Evolutionary conservation across 345 rosid species (phyloP).

Genomic region (Camelina sativa): DNA sequence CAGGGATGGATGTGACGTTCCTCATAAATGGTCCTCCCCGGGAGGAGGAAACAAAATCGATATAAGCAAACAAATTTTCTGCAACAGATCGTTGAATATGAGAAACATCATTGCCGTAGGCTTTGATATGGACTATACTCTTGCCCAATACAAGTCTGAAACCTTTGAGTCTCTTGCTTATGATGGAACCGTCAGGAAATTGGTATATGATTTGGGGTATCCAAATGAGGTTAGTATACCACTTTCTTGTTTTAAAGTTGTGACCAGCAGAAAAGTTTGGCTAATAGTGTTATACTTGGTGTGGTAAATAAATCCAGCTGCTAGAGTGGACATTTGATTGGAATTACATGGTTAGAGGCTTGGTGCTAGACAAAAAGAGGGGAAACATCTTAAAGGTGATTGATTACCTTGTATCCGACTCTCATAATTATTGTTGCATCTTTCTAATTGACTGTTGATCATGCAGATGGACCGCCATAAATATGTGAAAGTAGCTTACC

Average conservation of each 20-base stretch:
- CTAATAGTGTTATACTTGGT: conserved; percentile 10
- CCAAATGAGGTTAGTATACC: conserved; percentile 68
- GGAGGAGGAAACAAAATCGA: conserved; percentile 64
- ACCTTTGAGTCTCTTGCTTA: conserved; percentile 96
- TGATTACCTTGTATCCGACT: conserved; percentile 18
- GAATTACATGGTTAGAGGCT: conserved; percentile 96
- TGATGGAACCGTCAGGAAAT: conserved; percentile 81
- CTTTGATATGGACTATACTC: conserved; percentile 98
- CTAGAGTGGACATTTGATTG: conserved; percentile 86
- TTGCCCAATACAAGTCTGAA: conserved; percentile 95
- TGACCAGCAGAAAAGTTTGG: background rate
- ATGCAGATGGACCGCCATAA: conserved; percentile 97
- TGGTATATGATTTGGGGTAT: conserved; percentile 91
- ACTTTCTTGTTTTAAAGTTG: background rate
- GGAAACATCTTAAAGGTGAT: conserved; percentile 95
- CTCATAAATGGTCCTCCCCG: conserved; percentile 68
- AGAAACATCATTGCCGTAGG: conserved; percentile 90
- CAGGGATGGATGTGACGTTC: conserved; percentile 50
- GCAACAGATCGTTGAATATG: conserved; percentile 97
- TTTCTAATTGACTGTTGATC: conserved; percentile 28
- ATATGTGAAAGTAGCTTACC: conserved; percentile 97
- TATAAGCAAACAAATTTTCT: conserved; percentile 79
- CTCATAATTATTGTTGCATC: background rate
- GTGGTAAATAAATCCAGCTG: conserved; percentile 51
- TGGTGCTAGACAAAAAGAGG: conserved; percentile 95